Conservation (phyloP, 1,284 basidiomycete genomes). For the Naganishia liquefaciens region DNA sequence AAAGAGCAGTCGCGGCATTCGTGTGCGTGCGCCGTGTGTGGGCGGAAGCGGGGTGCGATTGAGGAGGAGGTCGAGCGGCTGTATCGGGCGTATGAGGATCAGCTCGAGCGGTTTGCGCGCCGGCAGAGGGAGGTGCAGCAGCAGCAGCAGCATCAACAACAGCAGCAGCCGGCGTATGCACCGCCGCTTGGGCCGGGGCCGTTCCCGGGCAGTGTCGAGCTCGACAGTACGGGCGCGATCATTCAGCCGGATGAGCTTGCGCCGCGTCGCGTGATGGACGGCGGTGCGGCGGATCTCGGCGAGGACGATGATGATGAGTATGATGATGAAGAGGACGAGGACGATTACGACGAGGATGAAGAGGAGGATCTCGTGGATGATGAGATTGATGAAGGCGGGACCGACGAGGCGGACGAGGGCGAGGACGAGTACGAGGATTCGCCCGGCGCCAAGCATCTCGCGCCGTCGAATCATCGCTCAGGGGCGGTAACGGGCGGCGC, state of each 20-base stretch:
- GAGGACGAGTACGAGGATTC: slow-evolving; percentile 59
- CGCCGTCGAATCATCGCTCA: slow-evolving; percentile 2
- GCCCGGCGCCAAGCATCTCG: slow-evolving; percentile 2
- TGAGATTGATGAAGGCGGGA: slow-evolving; percentile 63
- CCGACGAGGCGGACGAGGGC: slow-evolving; percentile 57
- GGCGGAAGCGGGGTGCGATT: slow-evolving; percentile 95
- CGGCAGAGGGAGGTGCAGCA: slow-evolving; percentile 89
- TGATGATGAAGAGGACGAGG: slow-evolving; percentile 62
- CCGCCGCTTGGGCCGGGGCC: slow-evolving; percentile 90
- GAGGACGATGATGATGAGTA: slow-evolving; percentile 57
- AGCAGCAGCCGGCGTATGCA: slow-evolving; percentile 66
- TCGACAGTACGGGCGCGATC: slow-evolving; percentile 85
- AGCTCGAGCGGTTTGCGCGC: slow-evolving; percentile 97
- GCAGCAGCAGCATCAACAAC: slow-evolving; percentile 88
- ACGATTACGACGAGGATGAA: slow-evolving; percentile 67
- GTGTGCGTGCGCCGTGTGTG: slow-evolving; percentile 94
- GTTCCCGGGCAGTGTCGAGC: slow-evolving; percentile 94
- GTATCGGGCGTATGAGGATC: slow-evolving; percentile 99
- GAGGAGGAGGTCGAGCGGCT: slow-evolving; percentile 98
- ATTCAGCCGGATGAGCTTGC: slow-evolving; percentile 63
- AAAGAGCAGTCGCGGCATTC: slow-evolving; percentile 97
- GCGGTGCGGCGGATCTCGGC: slow-evolving; percentile 48
- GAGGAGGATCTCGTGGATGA: slow-evolving; percentile 66
- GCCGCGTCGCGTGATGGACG: slow-evolving; percentile 54
- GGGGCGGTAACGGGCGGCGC: neutral